phyloP scores from a whole-genome alignment of 768 basidiomycete species.

The Boletus vermiculosoides region DNA sequence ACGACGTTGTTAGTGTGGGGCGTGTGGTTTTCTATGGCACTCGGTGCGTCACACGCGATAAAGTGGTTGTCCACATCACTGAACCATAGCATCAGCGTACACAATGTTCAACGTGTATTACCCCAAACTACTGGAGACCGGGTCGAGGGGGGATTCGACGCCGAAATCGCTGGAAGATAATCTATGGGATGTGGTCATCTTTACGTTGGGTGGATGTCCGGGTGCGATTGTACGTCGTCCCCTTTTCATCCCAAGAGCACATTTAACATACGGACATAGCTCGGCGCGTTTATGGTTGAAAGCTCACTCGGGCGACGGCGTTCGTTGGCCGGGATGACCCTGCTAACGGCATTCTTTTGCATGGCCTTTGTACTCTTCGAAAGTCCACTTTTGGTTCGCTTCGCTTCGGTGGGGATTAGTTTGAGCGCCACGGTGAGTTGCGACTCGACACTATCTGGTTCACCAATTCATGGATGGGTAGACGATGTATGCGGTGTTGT shows the following conservation, averaged over 20 bases:
- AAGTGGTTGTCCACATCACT: background rate
- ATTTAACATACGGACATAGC: constrained; percentile 36
- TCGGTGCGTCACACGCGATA: constrained; percentile 49
- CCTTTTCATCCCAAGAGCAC: background rate
- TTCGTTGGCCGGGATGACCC: constrained; percentile 74
- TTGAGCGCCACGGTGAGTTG: constrained; percentile 58
- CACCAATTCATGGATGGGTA: constrained; percentile 23
- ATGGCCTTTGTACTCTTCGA: constrained; percentile 62
- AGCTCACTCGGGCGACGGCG: constrained; percentile 62
- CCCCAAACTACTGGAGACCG: constrained; percentile 78
- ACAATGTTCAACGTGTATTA: constrained; percentile 94
- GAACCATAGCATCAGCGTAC: constrained; percentile 48
- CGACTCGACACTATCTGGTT: background rate
- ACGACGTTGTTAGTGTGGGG: constrained; percentile 81
- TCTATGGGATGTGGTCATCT: constrained; percentile 84
- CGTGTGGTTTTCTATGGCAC: constrained; percentile 71
- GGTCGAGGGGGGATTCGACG: constrained; percentile 16
- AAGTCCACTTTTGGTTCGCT: constrained; percentile 55
- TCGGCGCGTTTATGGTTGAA: constrained; percentile 86
- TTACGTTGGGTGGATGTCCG: constrained; percentile 81
- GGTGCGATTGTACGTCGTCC: constrained; percentile 65
- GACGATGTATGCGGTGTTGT: constrained; percentile 88
- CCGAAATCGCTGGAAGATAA: constrained; percentile 56
- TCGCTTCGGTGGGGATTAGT: constrained; percentile 74
- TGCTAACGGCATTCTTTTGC: constrained; percentile 75